These are phyloP conservation scores for Graphium sp. DNA, from an alignment of 2,329 filamentous ascomycete genomes.

Conservation along the genomic window DNA sequence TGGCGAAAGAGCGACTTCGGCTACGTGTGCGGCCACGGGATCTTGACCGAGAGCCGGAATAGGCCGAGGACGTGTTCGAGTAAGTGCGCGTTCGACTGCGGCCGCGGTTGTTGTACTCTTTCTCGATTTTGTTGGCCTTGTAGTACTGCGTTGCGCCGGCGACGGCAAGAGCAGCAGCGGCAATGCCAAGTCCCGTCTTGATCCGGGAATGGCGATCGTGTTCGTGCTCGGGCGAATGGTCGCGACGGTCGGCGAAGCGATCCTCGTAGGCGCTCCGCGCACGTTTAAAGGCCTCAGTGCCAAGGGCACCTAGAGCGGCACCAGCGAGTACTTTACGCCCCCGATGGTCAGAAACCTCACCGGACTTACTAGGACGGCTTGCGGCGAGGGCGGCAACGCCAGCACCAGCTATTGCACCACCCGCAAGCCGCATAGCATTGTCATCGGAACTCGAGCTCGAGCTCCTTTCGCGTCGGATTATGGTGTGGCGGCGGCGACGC, in stretches of 20 bases:
- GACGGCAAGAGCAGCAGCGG: constrained; percentile 45
- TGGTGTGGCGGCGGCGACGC: constrained; percentile 24
- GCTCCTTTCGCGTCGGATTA: constrained; percentile 31
- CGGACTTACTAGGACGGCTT: constrained; percentile 32
- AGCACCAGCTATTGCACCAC: constrained; percentile 48
- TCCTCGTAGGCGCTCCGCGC: constrained; percentile 46
- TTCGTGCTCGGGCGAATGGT: constrained; percentile 15
- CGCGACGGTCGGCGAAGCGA: constrained; percentile 21
- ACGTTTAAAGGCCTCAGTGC: constrained; percentile 41
- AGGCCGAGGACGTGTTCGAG: constrained; percentile 21
- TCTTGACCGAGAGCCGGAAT: constrained; percentile 24
- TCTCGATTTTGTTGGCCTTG: constrained; percentile 40
- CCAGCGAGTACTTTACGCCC: constrained; percentile 43
- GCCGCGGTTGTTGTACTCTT: constrained; percentile 39
- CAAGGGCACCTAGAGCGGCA: constrained; percentile 44
- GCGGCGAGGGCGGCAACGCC: constrained; percentile 42
- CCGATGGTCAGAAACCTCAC: constrained; percentile 30
- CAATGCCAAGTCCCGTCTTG: constrained; percentile 44
- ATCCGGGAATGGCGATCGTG: constrained; percentile 27
- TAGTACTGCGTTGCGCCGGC: constrained; percentile 50
- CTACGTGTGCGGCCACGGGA: constrained; percentile 23
- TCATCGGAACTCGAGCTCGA: constrained; percentile 17
- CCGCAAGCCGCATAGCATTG: constrained; percentile 42
- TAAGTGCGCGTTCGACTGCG: constrained; percentile 30
- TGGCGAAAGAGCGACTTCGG: constrained; percentile 32